These are phyloP conservation scores for Hypoxylon sp. DNA, from an alignment of 2,329 filamentous ascomycete species.

Conservation along the genomic window DNA sequence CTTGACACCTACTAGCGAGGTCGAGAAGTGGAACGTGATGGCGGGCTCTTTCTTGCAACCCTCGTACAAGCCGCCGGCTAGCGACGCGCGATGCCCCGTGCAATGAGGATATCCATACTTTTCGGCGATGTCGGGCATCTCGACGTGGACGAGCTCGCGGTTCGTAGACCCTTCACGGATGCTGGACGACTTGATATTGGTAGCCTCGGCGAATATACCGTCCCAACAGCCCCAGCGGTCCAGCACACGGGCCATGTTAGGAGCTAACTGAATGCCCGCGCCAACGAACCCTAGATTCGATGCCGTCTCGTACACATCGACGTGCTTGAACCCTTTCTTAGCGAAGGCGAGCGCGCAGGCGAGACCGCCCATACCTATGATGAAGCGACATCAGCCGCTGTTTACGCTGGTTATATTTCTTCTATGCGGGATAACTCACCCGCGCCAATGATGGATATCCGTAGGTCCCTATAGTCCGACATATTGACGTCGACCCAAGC, in stretches of 20 bases:
- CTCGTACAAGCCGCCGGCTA: conserved; percentile 78
- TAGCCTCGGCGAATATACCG: conserved; percentile 75
- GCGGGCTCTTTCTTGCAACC: conserved; percentile 75
- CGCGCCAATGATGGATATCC: conserved; percentile 64
- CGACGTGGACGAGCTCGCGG: conserved; percentile 78
- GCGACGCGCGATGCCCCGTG: conserved; percentile 81
- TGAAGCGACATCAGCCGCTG: conserved; percentile 22
- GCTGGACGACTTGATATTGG: conserved; percentile 78
- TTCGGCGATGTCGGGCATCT: conserved; percentile 75
- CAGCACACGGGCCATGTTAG: conserved; percentile 84
- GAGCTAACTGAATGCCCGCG: conserved; percentile 86
- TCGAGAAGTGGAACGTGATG: conserved; percentile 79
- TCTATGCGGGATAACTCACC: conserved; percentile 55
- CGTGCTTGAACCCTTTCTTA: conserved; percentile 80
- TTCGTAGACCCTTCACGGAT: conserved; percentile 81
- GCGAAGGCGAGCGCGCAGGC: conserved; percentile 80
- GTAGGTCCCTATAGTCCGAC: conserved; percentile 55
- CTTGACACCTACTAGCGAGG: conserved; percentile 67
- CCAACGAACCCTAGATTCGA: conserved; percentile 84
- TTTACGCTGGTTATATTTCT: conserved; percentile 13
- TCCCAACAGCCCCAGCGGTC: conserved; percentile 81
- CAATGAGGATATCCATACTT: conserved; percentile 84
- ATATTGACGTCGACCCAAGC: conserved; percentile 44
- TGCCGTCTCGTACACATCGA: conserved; percentile 81
- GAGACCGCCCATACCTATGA: conserved; percentile 82